Percentiles rank a stretch among this genome's conserved stretches.
Evolutionary conservation across 148 eudicot species (phyloP).

Genomic region (Heliosperma pusillum): DNA sequence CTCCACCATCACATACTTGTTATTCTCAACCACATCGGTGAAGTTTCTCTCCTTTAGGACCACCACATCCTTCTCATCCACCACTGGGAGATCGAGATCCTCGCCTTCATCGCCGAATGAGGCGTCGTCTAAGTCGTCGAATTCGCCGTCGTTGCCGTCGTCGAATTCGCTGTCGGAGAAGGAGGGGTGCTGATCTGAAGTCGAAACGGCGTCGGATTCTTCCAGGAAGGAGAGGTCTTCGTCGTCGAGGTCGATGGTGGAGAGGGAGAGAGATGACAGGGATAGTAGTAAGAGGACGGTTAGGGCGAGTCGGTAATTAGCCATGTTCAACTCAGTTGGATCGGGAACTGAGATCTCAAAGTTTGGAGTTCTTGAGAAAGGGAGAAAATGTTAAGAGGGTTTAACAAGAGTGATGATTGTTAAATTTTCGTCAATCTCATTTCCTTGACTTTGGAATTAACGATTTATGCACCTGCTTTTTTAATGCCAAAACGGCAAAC

Average conservation of each 20-base stretch:
- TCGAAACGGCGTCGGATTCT: slow-evolving; percentile 29
- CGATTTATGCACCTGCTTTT: no score
- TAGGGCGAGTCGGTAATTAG: slow-evolving; percentile 43
- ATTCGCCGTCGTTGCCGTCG: slow-evolving; percentile 42
- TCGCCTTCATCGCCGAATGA: slow-evolving; percentile 33
- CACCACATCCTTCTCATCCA: slow-evolving; percentile 80
- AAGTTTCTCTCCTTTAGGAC: slow-evolving; percentile 72
- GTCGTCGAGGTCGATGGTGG: slow-evolving; percentile 31
- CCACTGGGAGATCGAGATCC: slow-evolving; percentile 14
- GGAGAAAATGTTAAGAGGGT: slow-evolving; percentile 1
- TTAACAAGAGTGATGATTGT: not conserved
- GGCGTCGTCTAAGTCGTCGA: slow-evolving; percentile 31
- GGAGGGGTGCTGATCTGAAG: slow-evolving; percentile 3
- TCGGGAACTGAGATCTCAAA: slow-evolving; percentile 21
- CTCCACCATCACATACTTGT: slow-evolving; percentile 85
- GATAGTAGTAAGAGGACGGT: slow-evolving; percentile 33
- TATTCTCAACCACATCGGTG: slow-evolving; percentile 54
- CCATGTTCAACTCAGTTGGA: slow-evolving; percentile 24
- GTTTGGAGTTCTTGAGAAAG: slow-evolving; percentile 9
- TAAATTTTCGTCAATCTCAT: no score
- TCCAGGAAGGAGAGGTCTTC: slow-evolving; percentile 73
- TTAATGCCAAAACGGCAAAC: no score
- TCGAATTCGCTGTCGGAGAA: slow-evolving; percentile 25
- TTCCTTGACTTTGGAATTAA: no score
- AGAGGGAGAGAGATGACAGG: slow-evolving; percentile 29